phyloP scores from a whole-genome alignment of 2,329 filamentous ascomycete species.

The Fusarium drepaniforme region DNA sequence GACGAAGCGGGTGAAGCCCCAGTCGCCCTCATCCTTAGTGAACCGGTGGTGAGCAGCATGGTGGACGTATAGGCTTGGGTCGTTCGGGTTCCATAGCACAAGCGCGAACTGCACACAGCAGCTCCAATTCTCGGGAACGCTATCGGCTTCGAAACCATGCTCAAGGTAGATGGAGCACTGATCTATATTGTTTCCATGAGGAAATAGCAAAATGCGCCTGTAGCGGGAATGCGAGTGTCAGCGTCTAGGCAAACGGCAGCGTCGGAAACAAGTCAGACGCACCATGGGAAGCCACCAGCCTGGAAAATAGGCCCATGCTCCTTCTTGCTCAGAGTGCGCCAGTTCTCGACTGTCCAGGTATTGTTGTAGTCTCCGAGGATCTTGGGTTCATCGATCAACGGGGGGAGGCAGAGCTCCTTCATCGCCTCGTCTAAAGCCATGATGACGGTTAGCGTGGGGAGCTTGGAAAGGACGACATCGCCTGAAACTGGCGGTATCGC shows the following conservation, averaged over 20 bases:
- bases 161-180: constrained; percentile 96
- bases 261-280: constrained; percentile 33
- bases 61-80: constrained; percentile 86
- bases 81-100: constrained; percentile 93
- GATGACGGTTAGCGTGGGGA: constrained; percentile 34
- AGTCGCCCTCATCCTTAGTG: constrained; percentile 95
- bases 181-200: constrained; percentile 93
- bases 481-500: neutral
- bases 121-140: constrained; percentile 92
- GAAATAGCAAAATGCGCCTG: constrained; percentile 95
- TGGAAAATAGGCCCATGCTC: constrained; percentile 91
- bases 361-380: constrained; percentile 79
- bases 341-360: constrained; percentile 91
- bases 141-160: constrained; percentile 83
- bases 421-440: constrained; percentile 79
- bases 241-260: constrained; percentile 44
- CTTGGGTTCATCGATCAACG: constrained; percentile 80
- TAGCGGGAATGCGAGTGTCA: constrained; percentile 33
- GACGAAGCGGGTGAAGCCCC: constrained; percentile 98
- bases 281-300: constrained; percentile 91
- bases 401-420: constrained; percentile 81
- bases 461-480: neutral
- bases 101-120: constrained; percentile 96
- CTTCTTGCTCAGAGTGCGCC: constrained; percentile 81
- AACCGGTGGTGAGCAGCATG: constrained; percentile 94